These are phyloP conservation scores for Termitomyces sp. DNA, from an alignment of 768 basidiomycete species.

Conservation along the genomic window DNA sequence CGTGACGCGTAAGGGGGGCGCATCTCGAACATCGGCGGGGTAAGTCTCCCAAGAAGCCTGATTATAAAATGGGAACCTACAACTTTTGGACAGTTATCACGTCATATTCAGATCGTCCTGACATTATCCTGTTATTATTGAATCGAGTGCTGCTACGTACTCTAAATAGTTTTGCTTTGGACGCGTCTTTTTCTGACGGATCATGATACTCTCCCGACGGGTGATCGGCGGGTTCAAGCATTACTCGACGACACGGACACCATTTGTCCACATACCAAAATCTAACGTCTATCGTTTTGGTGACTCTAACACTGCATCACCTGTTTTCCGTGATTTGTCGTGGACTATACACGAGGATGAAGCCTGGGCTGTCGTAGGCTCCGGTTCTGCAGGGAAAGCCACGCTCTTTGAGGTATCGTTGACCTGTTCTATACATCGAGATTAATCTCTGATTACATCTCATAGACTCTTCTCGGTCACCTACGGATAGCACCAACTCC, in stretches of 20 bases:
- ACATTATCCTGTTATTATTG: background rate
- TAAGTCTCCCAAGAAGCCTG: background rate
- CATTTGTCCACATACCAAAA: slow-evolving; percentile 34
- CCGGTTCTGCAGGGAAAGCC: slow-evolving; percentile 57
- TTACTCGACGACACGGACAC: slow-evolving; percentile 4
- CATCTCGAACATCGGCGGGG: background rate
- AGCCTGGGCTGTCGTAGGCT: slow-evolving; percentile 73
- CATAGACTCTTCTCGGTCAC: slow-evolving; percentile 65
- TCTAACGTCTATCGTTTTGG: slow-evolving; percentile 58
- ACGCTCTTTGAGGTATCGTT: slow-evolving; percentile 56
- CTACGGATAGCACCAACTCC: slow-evolving; percentile 62
- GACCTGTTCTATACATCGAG: background rate
- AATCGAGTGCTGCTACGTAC: background rate
- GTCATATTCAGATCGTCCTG: background rate
- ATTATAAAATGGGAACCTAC: background rate
- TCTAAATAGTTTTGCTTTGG: too few species aligned
- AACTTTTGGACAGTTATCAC: background rate
- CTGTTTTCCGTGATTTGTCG: slow-evolving; percentile 45
- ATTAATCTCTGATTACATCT: background rate
- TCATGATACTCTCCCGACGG: background rate
- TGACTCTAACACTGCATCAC: slow-evolving; percentile 37
- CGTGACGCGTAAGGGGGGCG: background rate
- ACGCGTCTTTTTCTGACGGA: background rate
- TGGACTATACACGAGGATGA: slow-evolving; percentile 61
- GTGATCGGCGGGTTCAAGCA: background rate